Percentiles rank a stretch among this genome's conserved stretches.
Conservation (phyloP, 2,329 filamentous ascomycete species). For the Colletotrichum graminicola region DNA sequence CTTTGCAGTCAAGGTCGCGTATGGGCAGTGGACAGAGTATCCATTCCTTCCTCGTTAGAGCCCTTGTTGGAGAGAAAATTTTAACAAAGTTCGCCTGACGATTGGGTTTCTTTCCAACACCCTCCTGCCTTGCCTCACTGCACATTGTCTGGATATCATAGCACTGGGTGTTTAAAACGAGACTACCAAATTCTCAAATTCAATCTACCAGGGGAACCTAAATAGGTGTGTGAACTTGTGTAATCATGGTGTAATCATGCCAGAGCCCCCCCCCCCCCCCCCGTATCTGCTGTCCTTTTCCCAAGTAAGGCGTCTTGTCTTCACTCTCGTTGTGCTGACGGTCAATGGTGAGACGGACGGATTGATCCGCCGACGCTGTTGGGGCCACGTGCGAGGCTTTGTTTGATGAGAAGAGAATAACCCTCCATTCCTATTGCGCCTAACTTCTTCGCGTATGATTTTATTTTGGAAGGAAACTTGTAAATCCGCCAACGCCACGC, state of each 20-base stretch:
- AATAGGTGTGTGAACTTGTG: no score
- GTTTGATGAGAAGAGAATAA: not conserved
- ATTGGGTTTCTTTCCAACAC: not conserved
- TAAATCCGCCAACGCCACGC: slow-evolving; percentile 31
- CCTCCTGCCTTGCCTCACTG: no score
- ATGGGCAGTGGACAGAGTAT: not conserved
- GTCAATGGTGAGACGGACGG: not conserved
- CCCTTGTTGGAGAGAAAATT: not conserved
- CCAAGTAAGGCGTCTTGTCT: no score
- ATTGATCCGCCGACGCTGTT: no score
- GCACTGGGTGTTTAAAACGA: slow-evolving; percentile 6
- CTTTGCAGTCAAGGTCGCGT: not conserved
- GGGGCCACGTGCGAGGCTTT: no score
- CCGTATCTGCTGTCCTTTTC: no score
- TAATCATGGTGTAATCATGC: not conserved
- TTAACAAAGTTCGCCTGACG: not conserved
- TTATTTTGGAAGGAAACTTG: not conserved
- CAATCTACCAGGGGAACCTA: no score
- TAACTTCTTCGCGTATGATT: not conserved
- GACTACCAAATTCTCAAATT: no score
- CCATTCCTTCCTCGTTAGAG: not conserved
- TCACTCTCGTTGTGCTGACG: not conserved
- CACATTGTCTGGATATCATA: slow-evolving; percentile 13
- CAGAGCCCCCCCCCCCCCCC: no score
- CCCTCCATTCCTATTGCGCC: not conserved